A percentile compares a stretch with the other conserved stretches of the same genome.
Evolutionary conservation across 495 filamentous ascomycete genomes (phyloP).

Genomic region (Astrocystis sublimbata): DNA sequence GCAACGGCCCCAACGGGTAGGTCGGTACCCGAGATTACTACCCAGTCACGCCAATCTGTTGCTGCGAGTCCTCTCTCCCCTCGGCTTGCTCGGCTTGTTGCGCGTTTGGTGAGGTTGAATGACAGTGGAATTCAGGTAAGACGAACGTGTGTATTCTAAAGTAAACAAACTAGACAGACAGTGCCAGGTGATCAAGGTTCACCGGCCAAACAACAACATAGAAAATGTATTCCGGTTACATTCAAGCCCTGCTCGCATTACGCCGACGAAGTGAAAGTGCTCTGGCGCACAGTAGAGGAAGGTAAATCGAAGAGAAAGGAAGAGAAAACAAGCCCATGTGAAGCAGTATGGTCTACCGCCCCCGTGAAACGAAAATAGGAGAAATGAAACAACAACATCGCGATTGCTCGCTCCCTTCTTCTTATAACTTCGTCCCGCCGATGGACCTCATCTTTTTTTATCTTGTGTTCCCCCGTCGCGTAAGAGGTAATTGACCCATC

Average conservation of each 20-base stretch:
- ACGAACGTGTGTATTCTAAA: not conserved
- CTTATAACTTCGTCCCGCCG: conserved; percentile 10
- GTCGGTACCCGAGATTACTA: conserved; percentile 12
- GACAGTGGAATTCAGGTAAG: conserved; percentile 9
- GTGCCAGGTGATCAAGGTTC: not conserved
- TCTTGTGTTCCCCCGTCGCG: not conserved
- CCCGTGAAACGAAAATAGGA: not conserved
- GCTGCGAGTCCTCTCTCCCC: no score
- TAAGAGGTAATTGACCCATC: not conserved
- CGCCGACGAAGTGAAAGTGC: conserved; percentile 3
- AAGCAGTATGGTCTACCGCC: not conserved
- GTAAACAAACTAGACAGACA: no score
- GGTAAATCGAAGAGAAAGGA: not conserved
- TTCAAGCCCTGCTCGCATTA: conserved; percentile 10
- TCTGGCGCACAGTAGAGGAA: conserved; percentile 2
- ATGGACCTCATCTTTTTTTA: not conserved
- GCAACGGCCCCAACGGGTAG: conserved; percentile 6
- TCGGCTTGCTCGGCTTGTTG: not conserved
- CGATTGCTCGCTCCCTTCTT: conserved; percentile 19
- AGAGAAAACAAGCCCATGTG: not conserved
- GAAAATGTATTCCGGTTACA: conserved; percentile 8
- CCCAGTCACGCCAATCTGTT: not conserved
- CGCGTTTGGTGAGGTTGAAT: not conserved
- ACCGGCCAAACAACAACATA: not conserved
- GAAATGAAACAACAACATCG: conserved; percentile 12